Evolutionary conservation across 805 yeast species (phyloP).

Genomic region (Metschnikowia similis): DNA sequence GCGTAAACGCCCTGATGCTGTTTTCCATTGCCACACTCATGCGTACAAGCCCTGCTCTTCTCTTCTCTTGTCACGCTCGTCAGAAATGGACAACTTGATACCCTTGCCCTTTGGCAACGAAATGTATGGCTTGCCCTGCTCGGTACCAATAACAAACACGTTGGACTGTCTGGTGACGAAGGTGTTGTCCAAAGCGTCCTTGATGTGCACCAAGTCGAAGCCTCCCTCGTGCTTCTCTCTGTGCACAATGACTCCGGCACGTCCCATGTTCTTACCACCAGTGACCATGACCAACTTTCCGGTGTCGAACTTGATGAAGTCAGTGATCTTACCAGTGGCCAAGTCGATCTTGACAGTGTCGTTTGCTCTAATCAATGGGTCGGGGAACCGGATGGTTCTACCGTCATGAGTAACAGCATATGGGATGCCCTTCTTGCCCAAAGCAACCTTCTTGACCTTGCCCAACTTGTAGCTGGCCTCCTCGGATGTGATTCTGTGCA

Average conservation of each 20-base stretch:
- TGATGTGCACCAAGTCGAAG: conserved; percentile 94
- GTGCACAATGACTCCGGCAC: conserved; percentile 94
- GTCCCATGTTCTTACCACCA: conserved; percentile 98
- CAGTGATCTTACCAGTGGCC: conserved; percentile 91
- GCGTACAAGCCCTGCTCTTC: conserved; percentile 47
- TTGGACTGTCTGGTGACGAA: conserved; percentile 87
- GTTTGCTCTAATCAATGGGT: conserved; percentile 93
- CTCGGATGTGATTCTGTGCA: conserved; percentile 98
- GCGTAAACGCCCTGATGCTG: too few species aligned
- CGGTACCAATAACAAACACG: conserved; percentile 86
- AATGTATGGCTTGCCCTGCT: conserved; percentile 89
- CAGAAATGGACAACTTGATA: conserved; percentile 90
- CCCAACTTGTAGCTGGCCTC: conserved; percentile 98
- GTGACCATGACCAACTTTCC: conserved; percentile 88
- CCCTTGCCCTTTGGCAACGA: conserved; percentile 98
- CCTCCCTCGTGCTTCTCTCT: conserved; percentile 98
- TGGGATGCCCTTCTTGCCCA: conserved; percentile 98
- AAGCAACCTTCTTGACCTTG: conserved; percentile 96
- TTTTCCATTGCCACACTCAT: background rate
- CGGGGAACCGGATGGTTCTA: conserved; percentile 99
- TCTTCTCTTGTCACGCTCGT: conserved; percentile 98
- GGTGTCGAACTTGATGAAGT: conserved; percentile 86
- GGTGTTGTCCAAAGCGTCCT: conserved; percentile 91
- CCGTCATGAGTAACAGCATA: conserved; percentile 99
- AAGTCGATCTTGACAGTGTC: conserved; percentile 97